A percentile compares a stretch with the other conserved stretches of the same genome.
phyloP scores from a whole-genome alignment of 495 filamentous ascomycete species.

The Aspergillus haitiensis region DNA sequence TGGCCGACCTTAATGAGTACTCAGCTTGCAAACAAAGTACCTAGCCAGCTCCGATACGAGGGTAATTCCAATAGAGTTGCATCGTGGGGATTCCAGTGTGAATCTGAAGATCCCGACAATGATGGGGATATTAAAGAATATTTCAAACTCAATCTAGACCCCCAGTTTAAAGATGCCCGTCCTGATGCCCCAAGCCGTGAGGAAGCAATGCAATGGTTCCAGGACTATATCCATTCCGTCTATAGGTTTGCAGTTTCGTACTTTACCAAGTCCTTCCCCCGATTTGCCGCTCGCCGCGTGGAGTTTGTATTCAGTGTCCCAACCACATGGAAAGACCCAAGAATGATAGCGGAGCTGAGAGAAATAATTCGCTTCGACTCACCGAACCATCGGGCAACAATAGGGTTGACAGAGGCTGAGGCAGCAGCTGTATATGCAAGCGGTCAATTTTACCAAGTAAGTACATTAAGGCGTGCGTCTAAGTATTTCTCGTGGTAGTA shows the following conservation, averaged over 20 bases:
- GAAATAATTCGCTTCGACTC: conserved; percentile 33
- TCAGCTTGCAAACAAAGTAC: conserved; percentile 3
- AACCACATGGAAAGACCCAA: conserved; percentile 62
- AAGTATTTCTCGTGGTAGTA: not conserved
- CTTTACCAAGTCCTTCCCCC: conserved; percentile 41
- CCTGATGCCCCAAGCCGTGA: conserved; percentile 30
- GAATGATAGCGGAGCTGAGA: conserved; percentile 50
- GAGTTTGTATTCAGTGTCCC: conserved; percentile 68
- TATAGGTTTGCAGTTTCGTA: conserved; percentile 54
- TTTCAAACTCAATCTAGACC: conserved; percentile 64
- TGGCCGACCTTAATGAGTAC: conserved; percentile 1
- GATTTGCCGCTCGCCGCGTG: conserved; percentile 40
- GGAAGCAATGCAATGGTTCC: conserved; percentile 55
- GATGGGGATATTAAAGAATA: conserved; percentile 44
- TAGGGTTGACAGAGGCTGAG: conserved; percentile 67
- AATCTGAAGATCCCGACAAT: not conserved
- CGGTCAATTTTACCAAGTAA: conserved; percentile 37
- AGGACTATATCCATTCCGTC: conserved; percentile 55
- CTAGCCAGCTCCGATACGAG: conserved; percentile 3
- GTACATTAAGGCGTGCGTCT: not conserved
- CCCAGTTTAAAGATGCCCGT: conserved; percentile 37
- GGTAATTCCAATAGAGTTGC: not conserved
- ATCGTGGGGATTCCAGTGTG: not conserved
- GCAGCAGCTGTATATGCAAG: conserved; percentile 61
- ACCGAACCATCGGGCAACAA: conserved; percentile 47